Evolutionary conservation across 2,329 filamentous ascomycete species (phyloP).

Genomic region (Bipolaris cookei): DNA sequence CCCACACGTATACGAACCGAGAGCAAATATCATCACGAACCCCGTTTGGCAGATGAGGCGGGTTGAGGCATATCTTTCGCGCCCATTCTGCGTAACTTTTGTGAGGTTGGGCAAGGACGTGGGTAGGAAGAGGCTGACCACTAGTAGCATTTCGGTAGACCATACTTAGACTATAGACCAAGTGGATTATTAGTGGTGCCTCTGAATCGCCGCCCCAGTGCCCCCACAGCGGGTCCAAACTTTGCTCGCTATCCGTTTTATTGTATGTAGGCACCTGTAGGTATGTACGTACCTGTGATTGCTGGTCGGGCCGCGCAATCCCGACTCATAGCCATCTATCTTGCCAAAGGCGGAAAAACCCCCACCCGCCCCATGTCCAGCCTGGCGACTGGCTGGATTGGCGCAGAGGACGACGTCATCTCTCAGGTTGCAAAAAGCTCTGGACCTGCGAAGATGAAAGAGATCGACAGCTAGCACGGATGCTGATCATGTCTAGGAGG

Average conservation of each 20-base stretch:
- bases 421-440: conserved; percentile 4
- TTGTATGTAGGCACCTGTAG: neutral
- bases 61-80: too few relatives aligned
- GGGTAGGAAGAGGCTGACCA: neutral
- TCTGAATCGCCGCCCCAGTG: neutral
- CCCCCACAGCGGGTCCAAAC: conserved; percentile 22
- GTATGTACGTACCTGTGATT: conserved; percentile 3
- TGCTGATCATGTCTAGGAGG: conserved; percentile 11
- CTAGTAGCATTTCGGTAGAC: too few relatives aligned
- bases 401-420: conserved; percentile 22
- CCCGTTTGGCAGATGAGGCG: neutral
- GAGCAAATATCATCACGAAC: neutral
- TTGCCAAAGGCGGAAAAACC: neutral
- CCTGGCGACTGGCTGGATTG: neutral
- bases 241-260: conserved; percentile 8
- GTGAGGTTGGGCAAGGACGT: neutral
- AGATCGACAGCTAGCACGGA: conserved; percentile 28
- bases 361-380: neutral
- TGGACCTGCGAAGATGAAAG: conserved; percentile 21
- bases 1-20: neutral
- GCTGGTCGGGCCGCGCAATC: neutral
- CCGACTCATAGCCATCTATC: neutral
- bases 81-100: too few relatives aligned
- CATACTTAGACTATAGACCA: neutral
- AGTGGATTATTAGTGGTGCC: neutral